Base-by-base conservation (phyloP, 164 flowering plant species). In the Piper betle region DNA sequence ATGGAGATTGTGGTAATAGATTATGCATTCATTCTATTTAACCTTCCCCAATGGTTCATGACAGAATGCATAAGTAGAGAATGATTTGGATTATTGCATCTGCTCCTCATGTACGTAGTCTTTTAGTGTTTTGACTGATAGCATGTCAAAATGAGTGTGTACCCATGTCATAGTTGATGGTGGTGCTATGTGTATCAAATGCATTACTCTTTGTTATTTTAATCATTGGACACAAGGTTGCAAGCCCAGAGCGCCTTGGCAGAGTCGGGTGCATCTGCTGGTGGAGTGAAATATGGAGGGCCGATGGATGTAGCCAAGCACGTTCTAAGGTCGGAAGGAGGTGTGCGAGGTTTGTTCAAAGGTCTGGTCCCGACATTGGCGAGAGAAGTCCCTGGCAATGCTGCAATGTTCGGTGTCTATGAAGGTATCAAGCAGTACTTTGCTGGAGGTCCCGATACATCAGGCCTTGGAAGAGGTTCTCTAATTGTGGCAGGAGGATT, bases 371-470 rank as follows among this genome's bases (percentile, higher is more conserved):
- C 99, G 10, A 93, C 99, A 4, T 41, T 93, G 73, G 96, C 84
- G 11, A 92, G 97, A 53, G 99, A 93, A 76, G 78, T 93, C 46
- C 99, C 99, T 0, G 99, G 99, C 76, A 93, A 93, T 68, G 99
- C 99, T 63, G 83, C 73, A 3, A 78, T 86, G 94, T 93, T 93
- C 71, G 99, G 97, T 12, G 84, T 78, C n/a, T 93, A 93, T 71
- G 99, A 90, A 71, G 83, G 67, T 2, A 6, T 80, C 15, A 93
- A 93, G 68, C 88, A 82, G 70, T 77, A 42, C 37, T 52, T 93
- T 33, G 97, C 99, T 4, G 97, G 99, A 57, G 97, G 97, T 3
- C 66, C 61, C n/a, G 97, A 90, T 73, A 93, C 99, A 12, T 90
- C 97, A 15, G 48, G 64, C 10, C 66, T 93, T 55, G 95, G 97